These are phyloP conservation scores for Calonectria multiphialidica DNA, from an alignment of 2,329 filamentous ascomycete species.

Conservation along the genomic window DNA sequence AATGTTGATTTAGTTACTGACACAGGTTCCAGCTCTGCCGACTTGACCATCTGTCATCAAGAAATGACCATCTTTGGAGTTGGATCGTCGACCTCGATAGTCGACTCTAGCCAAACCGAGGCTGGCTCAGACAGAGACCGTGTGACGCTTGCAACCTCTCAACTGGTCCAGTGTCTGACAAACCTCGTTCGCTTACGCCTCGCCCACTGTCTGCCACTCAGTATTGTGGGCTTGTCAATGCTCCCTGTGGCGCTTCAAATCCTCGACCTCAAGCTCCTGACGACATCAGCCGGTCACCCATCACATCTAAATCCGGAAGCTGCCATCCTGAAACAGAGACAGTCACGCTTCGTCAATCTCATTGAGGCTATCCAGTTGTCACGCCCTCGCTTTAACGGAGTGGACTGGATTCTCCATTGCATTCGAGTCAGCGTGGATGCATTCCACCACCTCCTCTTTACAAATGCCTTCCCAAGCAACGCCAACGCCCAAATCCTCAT, in stretches of 20 bases:
- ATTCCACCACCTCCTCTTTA: constrained; percentile 7
- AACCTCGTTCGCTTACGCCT: neutral
- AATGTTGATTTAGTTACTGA: neutral
- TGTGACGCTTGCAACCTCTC: neutral
- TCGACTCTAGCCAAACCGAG: neutral
- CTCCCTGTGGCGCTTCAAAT: constrained; percentile 11
- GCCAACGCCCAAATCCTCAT: neutral
- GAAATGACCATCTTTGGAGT: constrained; percentile 19
- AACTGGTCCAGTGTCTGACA: constrained; percentile 9
- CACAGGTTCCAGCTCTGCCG: neutral
- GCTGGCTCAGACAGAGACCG: neutral
- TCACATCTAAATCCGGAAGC: neutral
- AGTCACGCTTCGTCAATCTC: constrained; percentile 1
- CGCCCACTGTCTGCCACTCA: neutral
- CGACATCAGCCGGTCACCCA: neutral
- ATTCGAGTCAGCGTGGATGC: constrained; percentile 13
- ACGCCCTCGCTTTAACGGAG: constrained; percentile 9
- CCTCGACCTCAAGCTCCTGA: constrained; percentile 12
- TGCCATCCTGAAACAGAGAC: neutral
- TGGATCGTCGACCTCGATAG: neutral
- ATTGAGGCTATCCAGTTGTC: constrained; percentile 15
- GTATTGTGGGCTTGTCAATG: constrained; percentile 12
- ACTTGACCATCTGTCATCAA: constrained; percentile 13
- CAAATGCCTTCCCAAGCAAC: constrained; percentile 1
- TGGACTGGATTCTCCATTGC: constrained; percentile 17